A percentile compares a stretch with the other conserved stretches of the same genome.
Conservation (phyloP, 169 alveolate genomes). For the Plasmodium gonderi region DNA sequence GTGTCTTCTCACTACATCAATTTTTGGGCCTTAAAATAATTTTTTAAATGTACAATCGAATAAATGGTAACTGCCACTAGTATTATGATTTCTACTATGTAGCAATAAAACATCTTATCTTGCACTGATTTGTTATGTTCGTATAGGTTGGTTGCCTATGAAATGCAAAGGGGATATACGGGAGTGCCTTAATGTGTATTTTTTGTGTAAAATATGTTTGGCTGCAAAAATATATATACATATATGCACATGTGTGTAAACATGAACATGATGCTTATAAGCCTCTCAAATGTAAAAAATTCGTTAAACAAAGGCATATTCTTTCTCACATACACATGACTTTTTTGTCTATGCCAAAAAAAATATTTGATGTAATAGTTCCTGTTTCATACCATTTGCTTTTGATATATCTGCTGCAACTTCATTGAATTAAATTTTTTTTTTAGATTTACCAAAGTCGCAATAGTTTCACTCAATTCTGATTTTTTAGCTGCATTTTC, state of each 20-base stretch:
- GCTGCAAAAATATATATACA: background rate
- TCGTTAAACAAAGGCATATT: no score
- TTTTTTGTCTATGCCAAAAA: background rate
- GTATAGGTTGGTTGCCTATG: slow-evolving; percentile 77
- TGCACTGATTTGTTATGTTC: slow-evolving; percentile 82
- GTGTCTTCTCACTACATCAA: slow-evolving; percentile 43
- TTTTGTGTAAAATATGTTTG: slow-evolving; percentile 54
- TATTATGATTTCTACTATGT: slow-evolving; percentile 76
- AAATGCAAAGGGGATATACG: slow-evolving; percentile 24
- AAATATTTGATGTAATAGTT: background rate
- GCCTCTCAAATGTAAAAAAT: no score
- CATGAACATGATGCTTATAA: no score
- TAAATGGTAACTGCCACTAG: slow-evolving; percentile 75
- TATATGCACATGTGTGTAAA: background rate
- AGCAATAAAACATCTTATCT: slow-evolving; percentile 79
- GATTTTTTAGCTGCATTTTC: slow-evolving; percentile 74
- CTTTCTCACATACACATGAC: slow-evolving; percentile 5
- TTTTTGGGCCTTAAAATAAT: slow-evolving; percentile 81
- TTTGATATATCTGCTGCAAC: slow-evolving; percentile 35
- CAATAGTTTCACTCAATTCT: slow-evolving; percentile 73
- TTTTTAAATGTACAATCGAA: slow-evolving; percentile 81
- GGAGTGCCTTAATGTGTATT: slow-evolving; percentile 39
- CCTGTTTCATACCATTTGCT: slow-evolving; percentile 29
- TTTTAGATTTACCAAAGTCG: slow-evolving; percentile 6
- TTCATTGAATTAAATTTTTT: slow-evolving; percentile 55